Percentiles rank a stretch among this genome's conserved stretches.
Conservation (phyloP, 306 rosid genomes). For the Vigna nakashimae region DNA sequence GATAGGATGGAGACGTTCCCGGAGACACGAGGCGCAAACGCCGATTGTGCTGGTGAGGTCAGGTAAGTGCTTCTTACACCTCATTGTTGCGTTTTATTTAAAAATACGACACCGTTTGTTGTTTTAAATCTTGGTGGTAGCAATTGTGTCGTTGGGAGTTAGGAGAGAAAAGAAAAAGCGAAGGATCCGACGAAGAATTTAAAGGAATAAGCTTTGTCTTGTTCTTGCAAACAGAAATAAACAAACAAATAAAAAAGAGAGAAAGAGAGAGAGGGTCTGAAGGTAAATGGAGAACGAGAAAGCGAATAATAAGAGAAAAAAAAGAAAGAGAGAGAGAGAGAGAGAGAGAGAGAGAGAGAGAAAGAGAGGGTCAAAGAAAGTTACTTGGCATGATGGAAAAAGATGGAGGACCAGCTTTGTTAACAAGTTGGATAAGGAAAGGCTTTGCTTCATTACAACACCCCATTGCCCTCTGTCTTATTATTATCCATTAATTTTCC, state of each 20-base stretch:
- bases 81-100: constrained; percentile 50
- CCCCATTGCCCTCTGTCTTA: constrained; percentile 1
- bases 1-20: constrained; percentile 68
- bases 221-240: background rate
- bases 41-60: constrained; percentile 79
- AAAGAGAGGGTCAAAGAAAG: constrained; percentile 37
- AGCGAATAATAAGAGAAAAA: background rate
- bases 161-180: background rate
- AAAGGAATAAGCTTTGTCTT: constrained; percentile 50
- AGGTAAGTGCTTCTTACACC: constrained; percentile 76
- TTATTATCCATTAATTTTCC: constrained; percentile 4
- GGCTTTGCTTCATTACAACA: constrained; percentile 27
- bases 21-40: constrained; percentile 89
- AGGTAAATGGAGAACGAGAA: background rate
- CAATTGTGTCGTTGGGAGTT: background rate
- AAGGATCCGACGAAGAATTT: constrained; percentile 51
- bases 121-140: background rate
- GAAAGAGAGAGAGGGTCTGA: constrained; percentile 13
- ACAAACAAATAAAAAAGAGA: background rate
- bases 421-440: constrained; percentile 30
- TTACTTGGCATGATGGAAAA: constrained; percentile 37
- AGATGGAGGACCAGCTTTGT: constrained; percentile 24
- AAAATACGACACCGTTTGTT: constrained; percentile 33
- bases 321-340: background rate
- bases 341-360: background rate